Conservation (phyloP, 768 basidiomycete genomes). For the Pulveroboletus sp. region DNA sequence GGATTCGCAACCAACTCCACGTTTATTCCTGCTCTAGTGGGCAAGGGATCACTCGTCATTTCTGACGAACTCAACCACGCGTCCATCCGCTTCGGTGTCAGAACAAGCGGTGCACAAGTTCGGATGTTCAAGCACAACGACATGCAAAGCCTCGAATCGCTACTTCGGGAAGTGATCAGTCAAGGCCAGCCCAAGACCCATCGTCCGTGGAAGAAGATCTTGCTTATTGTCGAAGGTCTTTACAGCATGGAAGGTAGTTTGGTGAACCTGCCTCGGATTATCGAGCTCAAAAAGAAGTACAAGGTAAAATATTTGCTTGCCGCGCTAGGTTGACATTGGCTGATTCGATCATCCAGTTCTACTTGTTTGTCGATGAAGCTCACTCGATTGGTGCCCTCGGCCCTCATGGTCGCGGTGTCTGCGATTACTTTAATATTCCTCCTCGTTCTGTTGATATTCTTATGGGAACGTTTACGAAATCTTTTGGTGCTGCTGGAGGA, state of each 20-base stretch:
- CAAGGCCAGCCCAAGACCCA: constrained; percentile 98
- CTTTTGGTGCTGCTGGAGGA: constrained; percentile 90
- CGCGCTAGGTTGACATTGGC: not conserved
- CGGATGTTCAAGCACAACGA: constrained; percentile 98
- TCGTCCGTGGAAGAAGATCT: constrained; percentile 98
- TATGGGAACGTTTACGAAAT: constrained; percentile 99
- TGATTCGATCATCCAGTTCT: constrained; percentile 58
- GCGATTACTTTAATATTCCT: constrained; percentile 87
- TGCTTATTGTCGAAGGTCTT: constrained; percentile 90
- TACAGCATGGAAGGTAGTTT: constrained; percentile 99
- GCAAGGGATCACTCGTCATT: constrained; percentile 90
- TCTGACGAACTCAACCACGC: constrained; percentile 98
- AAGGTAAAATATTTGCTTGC: constrained; percentile 60
- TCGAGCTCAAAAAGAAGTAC: constrained; percentile 90
- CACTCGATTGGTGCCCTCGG: constrained; percentile 97
- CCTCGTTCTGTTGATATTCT: constrained; percentile 84
- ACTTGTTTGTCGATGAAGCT: constrained; percentile 93
- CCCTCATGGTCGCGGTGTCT: constrained; percentile 89
- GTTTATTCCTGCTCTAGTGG: constrained; percentile 84
- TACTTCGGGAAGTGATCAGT: constrained; percentile 87
- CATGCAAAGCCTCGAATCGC: constrained; percentile 72
- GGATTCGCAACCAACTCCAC: constrained; percentile 97
- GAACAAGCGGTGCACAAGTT: constrained; percentile 83
- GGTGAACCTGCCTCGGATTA: constrained; percentile 73
- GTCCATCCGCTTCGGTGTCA: constrained; percentile 88